Conservation (phyloP, 495 filamentous ascomycete genomes). For the Penicillium canescens region DNA sequence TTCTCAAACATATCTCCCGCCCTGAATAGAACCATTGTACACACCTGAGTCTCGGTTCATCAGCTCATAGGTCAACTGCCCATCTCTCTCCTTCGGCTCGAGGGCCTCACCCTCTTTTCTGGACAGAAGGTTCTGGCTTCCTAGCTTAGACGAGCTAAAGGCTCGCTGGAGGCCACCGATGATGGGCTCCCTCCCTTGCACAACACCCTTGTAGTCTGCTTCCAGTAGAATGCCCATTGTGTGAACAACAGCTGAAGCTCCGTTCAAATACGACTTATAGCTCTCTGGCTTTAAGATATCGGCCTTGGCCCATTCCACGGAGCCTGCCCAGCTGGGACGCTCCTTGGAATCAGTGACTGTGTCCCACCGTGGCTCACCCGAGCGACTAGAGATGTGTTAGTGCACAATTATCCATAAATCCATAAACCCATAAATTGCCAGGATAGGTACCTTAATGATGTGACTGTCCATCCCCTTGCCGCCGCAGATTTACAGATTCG, state of each 20-base stretch:
- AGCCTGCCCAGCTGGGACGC: constrained; percentile 77
- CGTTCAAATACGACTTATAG: constrained; percentile 70
- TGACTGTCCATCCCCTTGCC: constrained; percentile 81
- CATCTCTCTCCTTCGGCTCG: constrained; percentile 61
- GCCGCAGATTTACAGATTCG: constrained; percentile 89
- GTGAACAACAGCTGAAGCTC: constrained; percentile 84
- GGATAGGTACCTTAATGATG: constrained; percentile 71
- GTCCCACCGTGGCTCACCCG: constrained; percentile 84
- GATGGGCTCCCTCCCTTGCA: constrained; percentile 77
- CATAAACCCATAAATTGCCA: not conserved
- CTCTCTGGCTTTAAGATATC: constrained; percentile 80
- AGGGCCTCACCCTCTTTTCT: constrained; percentile 57
- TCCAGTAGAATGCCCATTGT: constrained; percentile 95
- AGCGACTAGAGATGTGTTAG: constrained; percentile 58
- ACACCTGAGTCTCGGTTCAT: constrained; percentile 90
- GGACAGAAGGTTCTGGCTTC: constrained; percentile 67
- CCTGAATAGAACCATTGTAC: constrained; percentile 10
- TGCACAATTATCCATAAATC: constrained; percentile 8
- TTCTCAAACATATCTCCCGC: not conserved
- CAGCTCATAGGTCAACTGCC: constrained; percentile 90
- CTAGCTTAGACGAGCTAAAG: constrained; percentile 66
- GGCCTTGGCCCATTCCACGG: constrained; percentile 82
- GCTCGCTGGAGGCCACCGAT: constrained; percentile 72
- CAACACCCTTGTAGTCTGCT: constrained; percentile 93
- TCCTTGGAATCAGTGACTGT: constrained; percentile 68